A percentile compares a stretch with the other conserved stretches of the same genome.
phyloP scores from a whole-genome alignment of 495 filamentous ascomycete species.

The Geoglossum glabrum region DNA sequence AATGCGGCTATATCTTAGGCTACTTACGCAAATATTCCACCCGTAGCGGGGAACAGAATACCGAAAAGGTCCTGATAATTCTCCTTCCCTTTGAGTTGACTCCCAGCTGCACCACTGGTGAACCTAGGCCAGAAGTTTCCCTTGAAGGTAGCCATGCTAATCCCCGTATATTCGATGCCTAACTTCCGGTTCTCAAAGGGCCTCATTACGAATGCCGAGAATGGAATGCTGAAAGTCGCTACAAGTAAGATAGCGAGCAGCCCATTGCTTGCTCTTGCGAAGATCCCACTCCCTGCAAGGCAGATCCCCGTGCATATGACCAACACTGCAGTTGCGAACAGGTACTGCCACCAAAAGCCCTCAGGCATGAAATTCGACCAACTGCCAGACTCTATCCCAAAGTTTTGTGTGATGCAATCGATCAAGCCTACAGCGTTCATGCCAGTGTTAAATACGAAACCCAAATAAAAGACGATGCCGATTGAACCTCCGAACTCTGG shows the following conservation, averaged over 20 bases:
- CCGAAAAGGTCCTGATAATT: conserved; percentile 74
- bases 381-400: conserved; percentile 38
- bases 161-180: conserved; percentile 57
- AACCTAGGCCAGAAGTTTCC: conserved; percentile 51
- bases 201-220: conserved; percentile 44
- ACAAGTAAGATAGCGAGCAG: conserved; percentile 54
- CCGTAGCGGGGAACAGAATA: conserved; percentile 72
- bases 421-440: conserved; percentile 79
- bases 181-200: conserved; percentile 41
- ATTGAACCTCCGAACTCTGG: conserved; percentile 88
- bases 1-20: conserved; percentile 4
- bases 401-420: conserved; percentile 62
- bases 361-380: conserved; percentile 43
- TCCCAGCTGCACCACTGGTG: conserved; percentile 46
- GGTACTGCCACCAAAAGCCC: conserved; percentile 59
- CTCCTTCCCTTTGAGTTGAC: conserved; percentile 41
- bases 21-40: conserved; percentile 44
- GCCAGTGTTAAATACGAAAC: conserved; percentile 67
- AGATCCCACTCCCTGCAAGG: conserved; percentile 60
- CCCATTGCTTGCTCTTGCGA: conserved; percentile 60
- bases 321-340: conserved; percentile 55
- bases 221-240: conserved; percentile 63
- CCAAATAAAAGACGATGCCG: conserved; percentile 73
- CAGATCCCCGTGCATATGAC: conserved; percentile 58
- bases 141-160: conserved; percentile 44